Evolutionary conservation across 768 basidiomycete genomes (phyloP), one percentile per base, ranked within the genome.

Genomic region (Psilocybe cubensis): DNA sequence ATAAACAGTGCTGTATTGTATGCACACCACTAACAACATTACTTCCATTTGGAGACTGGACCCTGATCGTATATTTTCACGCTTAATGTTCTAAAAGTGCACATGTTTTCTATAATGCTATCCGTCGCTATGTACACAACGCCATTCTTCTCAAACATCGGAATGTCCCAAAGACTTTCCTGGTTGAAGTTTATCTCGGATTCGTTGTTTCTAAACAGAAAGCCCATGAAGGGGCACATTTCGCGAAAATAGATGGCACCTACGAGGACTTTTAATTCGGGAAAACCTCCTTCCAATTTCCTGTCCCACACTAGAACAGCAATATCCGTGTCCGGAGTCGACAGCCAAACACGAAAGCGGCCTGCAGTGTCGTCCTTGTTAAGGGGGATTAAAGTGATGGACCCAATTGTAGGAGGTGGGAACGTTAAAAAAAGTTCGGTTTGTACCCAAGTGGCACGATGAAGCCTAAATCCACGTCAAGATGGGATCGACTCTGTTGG

Each of bases 361-460:
- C 96, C 96, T 21, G 87, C 89, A 14, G 94, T 91, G 56, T 96
- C 94, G 17, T 91, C 88, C 18, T 84, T 68, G 65, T 86, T 91
- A 52, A 87, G 77, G 18, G 96, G 94, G 18, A 91, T 70, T 43
- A 96, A 74, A 10, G 86, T 82, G 52, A 96, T 85, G 43, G 81
- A 79, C 44, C 77, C 79, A 53, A 97, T 73, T 1, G 74, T 68
- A 0, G 94, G 94, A 24, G 92, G 84, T 10, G 94, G 90, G 71
- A 98, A 98, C 1, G 96, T 97, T 31, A 96, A 73, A 63, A 95
- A 83, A 14, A 98, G 80, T 64, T 97, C 96, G 0, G 95, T 97
- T 59, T 92, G 90, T n/a, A 88, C 82, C 96, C 96, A 98, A 10
- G 85, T 87, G 28, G 96, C 95, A 64, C 95, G 83, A 64, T 96